A percentile compares a stretch with the other conserved stretches of the same genome.
Conservation (phyloP, 2,329 filamentous ascomycete genomes). For the Dothidotthia symphoricarpi region DNA sequence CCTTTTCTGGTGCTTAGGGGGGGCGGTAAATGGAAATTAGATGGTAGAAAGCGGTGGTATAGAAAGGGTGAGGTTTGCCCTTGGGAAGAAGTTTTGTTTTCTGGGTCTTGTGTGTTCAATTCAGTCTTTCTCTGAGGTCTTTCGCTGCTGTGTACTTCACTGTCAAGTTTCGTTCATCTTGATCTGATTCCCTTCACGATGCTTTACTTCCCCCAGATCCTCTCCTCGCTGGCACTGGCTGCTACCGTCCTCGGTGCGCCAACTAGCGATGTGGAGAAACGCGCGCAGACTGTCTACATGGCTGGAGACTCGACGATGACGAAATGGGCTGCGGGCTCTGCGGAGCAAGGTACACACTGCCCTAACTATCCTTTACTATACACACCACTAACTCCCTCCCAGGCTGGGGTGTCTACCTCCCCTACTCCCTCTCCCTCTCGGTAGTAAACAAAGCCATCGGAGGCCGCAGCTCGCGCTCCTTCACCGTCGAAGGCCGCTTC, state of each 20-base stretch:
- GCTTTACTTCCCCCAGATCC: constrained; percentile 18
- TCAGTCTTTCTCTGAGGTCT: no score
- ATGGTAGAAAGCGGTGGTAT: neutral
- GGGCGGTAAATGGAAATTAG: no score
- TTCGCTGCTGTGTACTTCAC: neutral
- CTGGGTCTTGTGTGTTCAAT: no score
- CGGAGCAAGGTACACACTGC: no score
- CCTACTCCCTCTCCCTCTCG: constrained; percentile 50
- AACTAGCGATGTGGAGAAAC: constrained; percentile 20
- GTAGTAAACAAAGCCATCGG: constrained; percentile 65
- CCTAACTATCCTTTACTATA: no score
- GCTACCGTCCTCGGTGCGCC: constrained; percentile 26
- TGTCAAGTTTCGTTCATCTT: neutral
- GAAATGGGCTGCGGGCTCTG: constrained; percentile 46
- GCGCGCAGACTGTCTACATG: constrained; percentile 52
- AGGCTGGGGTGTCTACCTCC: constrained; percentile 65
- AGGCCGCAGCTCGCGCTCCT: constrained; percentile 66
- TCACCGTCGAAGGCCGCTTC: constrained; percentile 65
- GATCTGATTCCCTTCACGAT: constrained; percentile 9
- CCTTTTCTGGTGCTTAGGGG: no score
- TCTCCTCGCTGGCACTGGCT: constrained; percentile 21
- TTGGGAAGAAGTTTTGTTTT: neutral
- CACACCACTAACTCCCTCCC: neutral
- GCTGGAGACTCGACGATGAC: constrained; percentile 65
- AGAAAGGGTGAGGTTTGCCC: neutral